These are phyloP conservation scores for Ustilago nuda DNA, from an alignment of 1,284 basidiomycete species.

Conservation along the genomic window DNA sequence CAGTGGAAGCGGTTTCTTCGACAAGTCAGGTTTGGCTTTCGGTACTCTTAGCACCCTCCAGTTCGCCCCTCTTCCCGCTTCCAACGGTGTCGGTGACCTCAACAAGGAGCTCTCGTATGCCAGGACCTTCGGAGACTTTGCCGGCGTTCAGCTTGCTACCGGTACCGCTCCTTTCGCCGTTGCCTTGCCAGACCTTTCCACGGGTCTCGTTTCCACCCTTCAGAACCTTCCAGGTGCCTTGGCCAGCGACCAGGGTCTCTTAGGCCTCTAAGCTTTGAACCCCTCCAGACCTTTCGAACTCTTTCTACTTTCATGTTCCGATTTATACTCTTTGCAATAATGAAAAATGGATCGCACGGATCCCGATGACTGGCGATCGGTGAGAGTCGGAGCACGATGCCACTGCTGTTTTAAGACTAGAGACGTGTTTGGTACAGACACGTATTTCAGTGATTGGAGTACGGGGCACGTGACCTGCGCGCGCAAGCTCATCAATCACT, in stretches of 20 bases:
- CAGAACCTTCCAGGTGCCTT: slow-evolving; percentile 6
- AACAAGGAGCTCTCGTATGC: slow-evolving; percentile 48
- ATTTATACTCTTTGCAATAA: not conserved
- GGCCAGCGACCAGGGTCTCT: not conserved
- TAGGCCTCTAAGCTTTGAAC: not conserved
- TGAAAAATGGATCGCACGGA: not conserved
- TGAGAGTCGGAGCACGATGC: too few species aligned
- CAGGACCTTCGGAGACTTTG: slow-evolving; percentile 45
- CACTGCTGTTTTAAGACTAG: too few species aligned
- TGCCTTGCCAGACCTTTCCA: slow-evolving; percentile 32
- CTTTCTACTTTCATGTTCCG: not conserved
- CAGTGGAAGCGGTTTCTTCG: slow-evolving; percentile 50
- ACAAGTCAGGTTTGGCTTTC: slow-evolving; percentile 44
- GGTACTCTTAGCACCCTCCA: slow-evolving; percentile 53
- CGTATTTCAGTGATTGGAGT: too few species aligned
- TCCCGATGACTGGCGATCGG: not conserved
- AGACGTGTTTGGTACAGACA: too few species aligned
- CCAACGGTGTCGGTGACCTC: slow-evolving; percentile 53
- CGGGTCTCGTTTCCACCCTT: slow-evolving; percentile 24
- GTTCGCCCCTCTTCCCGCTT: slow-evolving; percentile 46
- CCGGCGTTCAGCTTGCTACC: slow-evolving; percentile 39
- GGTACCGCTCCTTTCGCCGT: slow-evolving; percentile 52
- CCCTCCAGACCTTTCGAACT: not conserved
- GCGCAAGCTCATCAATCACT: too few species aligned
- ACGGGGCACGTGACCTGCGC: too few species aligned